phyloP scores from a whole-genome alignment of 1,139 yeast species.

The Pichia inconspicua region DNA sequence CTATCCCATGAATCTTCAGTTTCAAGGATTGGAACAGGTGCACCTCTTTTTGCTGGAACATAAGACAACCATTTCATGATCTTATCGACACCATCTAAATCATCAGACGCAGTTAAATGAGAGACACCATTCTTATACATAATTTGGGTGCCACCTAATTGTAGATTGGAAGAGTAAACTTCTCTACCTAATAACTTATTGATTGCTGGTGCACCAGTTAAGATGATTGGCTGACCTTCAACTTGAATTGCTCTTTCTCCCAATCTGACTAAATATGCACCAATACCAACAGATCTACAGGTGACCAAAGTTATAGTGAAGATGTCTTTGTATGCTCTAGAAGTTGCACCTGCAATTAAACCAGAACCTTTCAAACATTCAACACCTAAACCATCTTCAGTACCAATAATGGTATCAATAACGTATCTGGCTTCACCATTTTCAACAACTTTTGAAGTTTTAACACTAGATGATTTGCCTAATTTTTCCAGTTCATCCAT shows the following conservation, averaged over 20 bases:
- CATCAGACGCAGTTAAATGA: slow-evolving; percentile 91
- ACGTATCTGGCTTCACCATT: slow-evolving; percentile 75
- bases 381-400: slow-evolving; percentile 95
- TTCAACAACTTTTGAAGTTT: slow-evolving; percentile 76
- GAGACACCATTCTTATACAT: slow-evolving; percentile 98
- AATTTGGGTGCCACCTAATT: slow-evolving; percentile 97
- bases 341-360: slow-evolving; percentile 96
- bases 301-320: slow-evolving; percentile 95
- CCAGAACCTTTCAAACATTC: slow-evolving; percentile 98
- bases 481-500: slow-evolving; percentile 49
- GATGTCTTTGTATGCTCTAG: slow-evolving; percentile 94
- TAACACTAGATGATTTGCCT: slow-evolving; percentile 54
- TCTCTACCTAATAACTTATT: slow-evolving; percentile 94
- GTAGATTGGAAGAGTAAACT: slow-evolving; percentile 92
- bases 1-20: slow-evolving; percentile 88
- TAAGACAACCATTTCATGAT: slow-evolving; percentile 96
- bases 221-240: slow-evolving; percentile 96
- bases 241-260: slow-evolving; percentile 99
- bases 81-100: slow-evolving; percentile 91
- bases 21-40: slow-evolving; percentile 87
- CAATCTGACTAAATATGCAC: slow-evolving; percentile 93
- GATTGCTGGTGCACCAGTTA: slow-evolving; percentile 98
- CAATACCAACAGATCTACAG: slow-evolving; percentile 98
- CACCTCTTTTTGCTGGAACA: slow-evolving; percentile 82
- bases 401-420: slow-evolving; percentile 81